Conservation (phyloP, 164 flowering plant species). For the Aristolochia californica region DNA sequence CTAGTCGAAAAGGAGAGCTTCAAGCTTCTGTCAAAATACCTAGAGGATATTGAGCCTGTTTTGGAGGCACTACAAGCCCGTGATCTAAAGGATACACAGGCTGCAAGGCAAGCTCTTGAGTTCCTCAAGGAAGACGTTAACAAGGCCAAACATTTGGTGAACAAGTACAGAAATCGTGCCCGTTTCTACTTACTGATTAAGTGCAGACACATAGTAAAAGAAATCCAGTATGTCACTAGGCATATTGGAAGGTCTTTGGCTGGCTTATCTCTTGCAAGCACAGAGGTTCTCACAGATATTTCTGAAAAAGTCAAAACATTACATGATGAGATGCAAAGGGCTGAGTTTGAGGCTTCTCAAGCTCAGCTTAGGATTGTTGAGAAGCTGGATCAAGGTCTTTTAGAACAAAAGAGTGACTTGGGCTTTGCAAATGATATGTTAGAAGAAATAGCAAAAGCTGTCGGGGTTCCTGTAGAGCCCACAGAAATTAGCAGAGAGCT, state of each 20-base stretch:
- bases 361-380: slow-evolving; percentile 45
- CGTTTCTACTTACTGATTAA: slow-evolving; percentile 53
- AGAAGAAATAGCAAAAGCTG: slow-evolving; percentile 55
- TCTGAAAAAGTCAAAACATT: slow-evolving; percentile 46
- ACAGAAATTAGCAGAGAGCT: slow-evolving; percentile 55
- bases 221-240: slow-evolving; percentile 52
- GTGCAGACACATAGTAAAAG: slow-evolving; percentile 52
- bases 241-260: slow-evolving; percentile 55
- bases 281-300: slow-evolving; percentile 44
- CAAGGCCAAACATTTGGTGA: slow-evolving; percentile 47
- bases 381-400: slow-evolving; percentile 45
- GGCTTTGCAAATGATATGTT: slow-evolving; percentile 68
- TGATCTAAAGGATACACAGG: slow-evolving; percentile 46
- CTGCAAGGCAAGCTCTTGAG: slow-evolving; percentile 45
- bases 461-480: slow-evolving; percentile 57
- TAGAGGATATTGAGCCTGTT: slow-evolving; percentile 48
- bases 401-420: slow-evolving; percentile 42
- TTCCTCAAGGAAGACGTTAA: slow-evolving; percentile 45
- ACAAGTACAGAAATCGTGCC: slow-evolving; percentile 49
- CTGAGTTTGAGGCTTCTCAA: slow-evolving; percentile 43
- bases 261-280: slow-evolving; percentile 40
- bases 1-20: slow-evolving; percentile 57
- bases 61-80: slow-evolving; percentile 42
- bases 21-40: slow-evolving; percentile 43
- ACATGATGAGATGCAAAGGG: slow-evolving; percentile 68